Percentiles rank a stretch among this genome's conserved stretches.
These are phyloP conservation scores for Arctium lappa DNA, from an alignment of 129 eudicot genomes.

Conservation along the genomic window DNA sequence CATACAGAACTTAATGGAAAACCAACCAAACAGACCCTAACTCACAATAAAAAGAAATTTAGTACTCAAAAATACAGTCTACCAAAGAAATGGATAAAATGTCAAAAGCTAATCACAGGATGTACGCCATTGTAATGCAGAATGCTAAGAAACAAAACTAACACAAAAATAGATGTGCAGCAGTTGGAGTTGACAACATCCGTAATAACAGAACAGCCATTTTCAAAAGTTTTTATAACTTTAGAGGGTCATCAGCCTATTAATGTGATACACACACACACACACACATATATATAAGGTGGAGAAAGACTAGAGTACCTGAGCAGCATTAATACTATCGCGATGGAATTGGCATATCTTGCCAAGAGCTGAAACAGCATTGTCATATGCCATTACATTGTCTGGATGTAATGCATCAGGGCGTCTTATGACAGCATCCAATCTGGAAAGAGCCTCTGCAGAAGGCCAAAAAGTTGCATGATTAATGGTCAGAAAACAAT, in stretches of 20 bases:
- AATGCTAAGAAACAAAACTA: neutral
- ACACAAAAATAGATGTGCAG: neutral
- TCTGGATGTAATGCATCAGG: conserved; percentile 79
- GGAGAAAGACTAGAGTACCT: conserved; percentile 43
- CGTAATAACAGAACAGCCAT: neutral
- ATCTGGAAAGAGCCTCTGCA: conserved; percentile 91
- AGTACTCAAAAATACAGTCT: neutral
- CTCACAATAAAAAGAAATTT: neutral
- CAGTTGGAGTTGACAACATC: neutral
- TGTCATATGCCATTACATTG: conserved; percentile 94
- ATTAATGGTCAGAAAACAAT: neutral
- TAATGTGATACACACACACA: neutral
- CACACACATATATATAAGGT: neutral
- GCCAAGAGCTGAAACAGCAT: conserved; percentile 98
- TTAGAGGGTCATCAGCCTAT: neutral
- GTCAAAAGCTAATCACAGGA: neutral
- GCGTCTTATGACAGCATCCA: conserved; percentile 76
- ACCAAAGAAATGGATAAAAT: neutral
- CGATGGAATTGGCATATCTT: conserved; percentile 92
- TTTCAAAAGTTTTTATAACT: neutral
- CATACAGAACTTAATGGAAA: too few relatives aligned
- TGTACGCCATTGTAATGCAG: neutral
- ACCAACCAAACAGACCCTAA: too few relatives aligned
- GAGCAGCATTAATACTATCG: conserved; percentile 79
- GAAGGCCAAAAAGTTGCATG: conserved; percentile 6